phyloP scores from a whole-genome alignment of 805 yeast species.

The Saccharomyces paradoxus region DNA sequence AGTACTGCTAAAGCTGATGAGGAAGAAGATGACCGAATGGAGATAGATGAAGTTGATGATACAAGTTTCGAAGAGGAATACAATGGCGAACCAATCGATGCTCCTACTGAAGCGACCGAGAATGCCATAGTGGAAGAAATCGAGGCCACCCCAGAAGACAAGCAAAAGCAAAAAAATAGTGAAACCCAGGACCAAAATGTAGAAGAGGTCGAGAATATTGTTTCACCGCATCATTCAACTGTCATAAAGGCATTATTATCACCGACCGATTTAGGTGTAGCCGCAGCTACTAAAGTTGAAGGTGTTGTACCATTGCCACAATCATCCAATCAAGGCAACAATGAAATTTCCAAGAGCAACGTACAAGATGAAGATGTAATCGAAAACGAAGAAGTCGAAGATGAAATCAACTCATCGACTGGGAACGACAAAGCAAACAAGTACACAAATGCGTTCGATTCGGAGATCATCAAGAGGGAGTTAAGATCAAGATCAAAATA shows the following conservation, averaged over 20 bases:
- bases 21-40: constrained; percentile 1
- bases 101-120: neutral
- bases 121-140: neutral
- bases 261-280: constrained; percentile 26
- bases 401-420: neutral
- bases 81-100: neutral
- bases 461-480: constrained; percentile 7
- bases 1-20: constrained; percentile 7
- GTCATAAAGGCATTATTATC: constrained; percentile 21
- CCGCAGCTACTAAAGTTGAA: constrained; percentile 22
- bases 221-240: constrained; percentile 2
- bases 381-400: neutral
- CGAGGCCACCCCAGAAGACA: neutral
- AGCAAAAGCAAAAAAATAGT: neutral
- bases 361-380: neutral
- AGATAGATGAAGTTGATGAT: neutral
- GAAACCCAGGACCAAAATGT: neutral
- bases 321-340: neutral
- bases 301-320: constrained; percentile 5
- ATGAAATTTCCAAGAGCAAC: neutral
- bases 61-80: neutral
- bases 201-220: constrained; percentile 5
- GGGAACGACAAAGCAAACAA: neutral
- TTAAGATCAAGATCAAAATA: constrained; percentile 11
- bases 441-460: neutral